These are phyloP conservation scores for Vitis hybrid DNA, from an alignment of 177 flowering plant species.

Conservation along the genomic window DNA sequence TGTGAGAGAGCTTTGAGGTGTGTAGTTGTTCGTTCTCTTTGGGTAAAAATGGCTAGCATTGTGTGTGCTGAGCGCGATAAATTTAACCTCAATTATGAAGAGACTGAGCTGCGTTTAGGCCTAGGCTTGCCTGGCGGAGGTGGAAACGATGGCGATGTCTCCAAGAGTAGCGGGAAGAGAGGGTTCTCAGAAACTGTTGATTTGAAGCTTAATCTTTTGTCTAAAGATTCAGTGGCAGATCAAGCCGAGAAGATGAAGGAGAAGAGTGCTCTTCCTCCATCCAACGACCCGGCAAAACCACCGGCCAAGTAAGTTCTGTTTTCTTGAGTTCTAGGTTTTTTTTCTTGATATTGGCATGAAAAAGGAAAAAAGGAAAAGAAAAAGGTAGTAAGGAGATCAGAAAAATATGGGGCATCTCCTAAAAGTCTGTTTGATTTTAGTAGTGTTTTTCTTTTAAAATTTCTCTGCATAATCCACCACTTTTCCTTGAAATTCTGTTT, in stretches of 20 bases:
- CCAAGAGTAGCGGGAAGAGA: conserved; percentile 40
- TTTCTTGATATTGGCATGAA: neutral
- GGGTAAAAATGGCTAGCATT: no score
- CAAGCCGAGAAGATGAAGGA: conserved; percentile 9
- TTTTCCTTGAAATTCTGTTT: no score
- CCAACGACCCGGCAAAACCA: conserved; percentile 36
- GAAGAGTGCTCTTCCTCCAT: conserved; percentile 6
- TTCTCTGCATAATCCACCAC: neutral
- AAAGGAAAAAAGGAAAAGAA: no score
- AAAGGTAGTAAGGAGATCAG: no score
- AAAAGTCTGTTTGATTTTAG: no score
- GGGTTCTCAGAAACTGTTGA: conserved; percentile 56
- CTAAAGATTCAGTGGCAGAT: conserved; percentile 13
- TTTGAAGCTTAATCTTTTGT: conserved; percentile 49
- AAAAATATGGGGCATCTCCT: no score
- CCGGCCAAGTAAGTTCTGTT: conserved; percentile 42
- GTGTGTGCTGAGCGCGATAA: neutral
- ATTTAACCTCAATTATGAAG: conserved; percentile 13
- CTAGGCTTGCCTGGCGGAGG: conserved; percentile 51
- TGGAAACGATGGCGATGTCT: conserved; percentile 18
- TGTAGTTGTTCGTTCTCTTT: no score
- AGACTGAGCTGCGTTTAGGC: conserved; percentile 15
- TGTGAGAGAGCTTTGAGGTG: no score
- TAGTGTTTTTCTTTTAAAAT: no score
- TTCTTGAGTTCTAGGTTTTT: neutral